A percentile compares a stretch with the other conserved stretches of the same genome.
phyloP scores from a whole-genome alignment of 768 basidiomycete species.

The Leccinellum rugosiceps region DNA sequence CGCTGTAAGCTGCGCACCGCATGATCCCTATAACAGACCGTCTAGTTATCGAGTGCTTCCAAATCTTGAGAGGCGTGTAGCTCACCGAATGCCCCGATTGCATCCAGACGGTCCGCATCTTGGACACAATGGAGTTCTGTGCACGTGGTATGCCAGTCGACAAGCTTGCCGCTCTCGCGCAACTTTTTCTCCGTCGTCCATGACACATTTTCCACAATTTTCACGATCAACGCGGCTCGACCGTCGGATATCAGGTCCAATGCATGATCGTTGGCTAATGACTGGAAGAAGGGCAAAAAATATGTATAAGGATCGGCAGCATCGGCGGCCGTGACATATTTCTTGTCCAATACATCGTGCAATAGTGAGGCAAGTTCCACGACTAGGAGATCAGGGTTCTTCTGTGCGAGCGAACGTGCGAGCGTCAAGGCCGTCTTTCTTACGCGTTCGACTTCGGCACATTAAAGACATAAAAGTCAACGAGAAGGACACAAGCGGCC shows the following conservation, averaged over 20 bases:
- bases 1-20: constrained; percentile 66
- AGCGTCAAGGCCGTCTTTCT: constrained; percentile 71
- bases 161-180: constrained; percentile 50
- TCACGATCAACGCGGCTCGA: constrained; percentile 51
- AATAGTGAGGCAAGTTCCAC: constrained; percentile 86
- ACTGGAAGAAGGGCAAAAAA: constrained; percentile 64
- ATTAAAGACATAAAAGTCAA: constrained; percentile 1
- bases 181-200: constrained; percentile 82
- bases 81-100: constrained; percentile 76
- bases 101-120: constrained; percentile 76
- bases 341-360: constrained; percentile 86
- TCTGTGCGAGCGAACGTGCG: constrained; percentile 45
- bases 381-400: constrained; percentile 63
- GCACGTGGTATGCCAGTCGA: constrained; percentile 67
- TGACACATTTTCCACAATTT: constrained; percentile 75
- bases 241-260: constrained; percentile 60
- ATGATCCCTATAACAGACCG: constrained; percentile 45
- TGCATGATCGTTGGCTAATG: constrained; percentile 39
- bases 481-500: background rate
- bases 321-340: constrained; percentile 61
- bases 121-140: constrained; percentile 79
- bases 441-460: constrained; percentile 70
- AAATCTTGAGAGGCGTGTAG: background rate
- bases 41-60: background rate
- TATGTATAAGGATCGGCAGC: constrained; percentile 61